These are phyloP conservation scores for Arthrobotrys musiformis DNA, from an alignment of 2,329 filamentous ascomycete genomes.

Conservation along the genomic window DNA sequence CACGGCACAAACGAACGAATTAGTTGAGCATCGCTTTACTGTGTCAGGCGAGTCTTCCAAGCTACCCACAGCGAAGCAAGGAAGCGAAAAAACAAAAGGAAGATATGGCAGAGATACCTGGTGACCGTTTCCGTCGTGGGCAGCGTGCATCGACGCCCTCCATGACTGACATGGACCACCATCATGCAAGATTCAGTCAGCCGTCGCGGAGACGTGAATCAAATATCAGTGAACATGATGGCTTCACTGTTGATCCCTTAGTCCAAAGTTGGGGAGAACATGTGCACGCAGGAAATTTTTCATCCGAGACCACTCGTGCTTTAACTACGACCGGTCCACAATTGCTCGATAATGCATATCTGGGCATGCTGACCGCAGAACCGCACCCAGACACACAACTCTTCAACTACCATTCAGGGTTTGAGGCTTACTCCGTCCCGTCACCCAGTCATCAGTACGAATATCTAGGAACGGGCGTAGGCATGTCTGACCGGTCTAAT, in stretches of 20 bases:
- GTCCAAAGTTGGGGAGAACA: constrained; percentile 52
- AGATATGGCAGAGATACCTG: constrained; percentile 52
- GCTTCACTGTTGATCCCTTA: constrained; percentile 51
- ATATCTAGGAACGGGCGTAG: constrained; percentile 53
- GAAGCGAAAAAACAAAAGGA: constrained; percentile 30
- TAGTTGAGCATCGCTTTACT: constrained; percentile 33
- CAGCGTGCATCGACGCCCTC: constrained; percentile 53
- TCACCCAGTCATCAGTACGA: constrained; percentile 55
- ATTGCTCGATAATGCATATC: constrained; percentile 55
- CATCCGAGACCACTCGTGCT: constrained; percentile 52
- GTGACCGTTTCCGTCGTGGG: constrained; percentile 54
- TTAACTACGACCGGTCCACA: constrained; percentile 54
- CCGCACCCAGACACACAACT: constrained; percentile 55
- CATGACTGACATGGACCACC: constrained; percentile 52
- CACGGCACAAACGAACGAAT: constrained; percentile 47
- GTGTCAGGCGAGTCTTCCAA: constrained; percentile 42
- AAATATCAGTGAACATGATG: constrained; percentile 53
- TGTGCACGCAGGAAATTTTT: constrained; percentile 40
- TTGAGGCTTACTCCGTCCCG: constrained; percentile 55
- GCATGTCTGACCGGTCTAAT: constrained; percentile 56
- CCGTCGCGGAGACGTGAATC: constrained; percentile 52
- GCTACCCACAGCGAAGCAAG: constrained; percentile 27
- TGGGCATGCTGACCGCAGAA: constrained; percentile 56
- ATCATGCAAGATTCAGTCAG: constrained; percentile 55
- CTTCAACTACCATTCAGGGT: constrained; percentile 54